Percentiles rank a stretch among this genome's conserved stretches.
phyloP scores from a whole-genome alignment of 768 basidiomycete genomes.

The Boletus insuetus region DNA sequence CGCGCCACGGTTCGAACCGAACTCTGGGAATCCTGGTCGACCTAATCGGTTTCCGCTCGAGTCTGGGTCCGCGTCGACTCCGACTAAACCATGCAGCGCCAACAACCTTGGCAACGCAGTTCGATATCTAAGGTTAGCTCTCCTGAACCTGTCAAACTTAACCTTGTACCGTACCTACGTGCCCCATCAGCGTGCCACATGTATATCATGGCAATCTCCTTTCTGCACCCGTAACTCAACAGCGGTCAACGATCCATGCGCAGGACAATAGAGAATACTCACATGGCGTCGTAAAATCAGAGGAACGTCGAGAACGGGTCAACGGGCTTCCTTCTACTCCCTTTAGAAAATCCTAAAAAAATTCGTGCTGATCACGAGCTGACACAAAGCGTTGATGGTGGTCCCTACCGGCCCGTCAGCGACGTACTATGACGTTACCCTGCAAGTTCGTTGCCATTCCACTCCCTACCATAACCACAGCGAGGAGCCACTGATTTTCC shows the following conservation, averaged over 20 bases:
- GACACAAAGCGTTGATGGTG: not conserved
- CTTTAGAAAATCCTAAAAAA: not conserved
- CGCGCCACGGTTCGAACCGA: not conserved
- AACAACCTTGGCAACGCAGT: conserved; percentile 1
- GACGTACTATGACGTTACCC: not conserved
- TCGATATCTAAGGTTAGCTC: conserved; percentile 9
- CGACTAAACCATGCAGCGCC: conserved; percentile 4
- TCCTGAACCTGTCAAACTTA: conserved; percentile 18
- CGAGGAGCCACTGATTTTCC: not conserved
- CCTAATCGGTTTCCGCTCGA: not conserved
- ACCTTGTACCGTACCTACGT: conserved; percentile 14
- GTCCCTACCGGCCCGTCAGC: not conserved
- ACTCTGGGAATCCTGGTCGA: not conserved
- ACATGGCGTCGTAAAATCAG: not conserved
- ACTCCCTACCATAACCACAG: not conserved
- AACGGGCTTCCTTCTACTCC: not conserved
- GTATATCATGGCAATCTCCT: not conserved
- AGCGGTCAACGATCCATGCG: not conserved
- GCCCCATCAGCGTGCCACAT: not conserved
- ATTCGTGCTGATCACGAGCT: not conserved
- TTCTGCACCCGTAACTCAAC: not conserved
- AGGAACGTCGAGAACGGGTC: not conserved
- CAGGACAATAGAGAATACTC: not conserved
- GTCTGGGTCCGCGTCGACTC: conserved; percentile 7
- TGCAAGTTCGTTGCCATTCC: not conserved